Evolutionary conservation across 1,284 basidiomycete genomes (phyloP).

Genomic region (Grifola frondosa): DNA sequence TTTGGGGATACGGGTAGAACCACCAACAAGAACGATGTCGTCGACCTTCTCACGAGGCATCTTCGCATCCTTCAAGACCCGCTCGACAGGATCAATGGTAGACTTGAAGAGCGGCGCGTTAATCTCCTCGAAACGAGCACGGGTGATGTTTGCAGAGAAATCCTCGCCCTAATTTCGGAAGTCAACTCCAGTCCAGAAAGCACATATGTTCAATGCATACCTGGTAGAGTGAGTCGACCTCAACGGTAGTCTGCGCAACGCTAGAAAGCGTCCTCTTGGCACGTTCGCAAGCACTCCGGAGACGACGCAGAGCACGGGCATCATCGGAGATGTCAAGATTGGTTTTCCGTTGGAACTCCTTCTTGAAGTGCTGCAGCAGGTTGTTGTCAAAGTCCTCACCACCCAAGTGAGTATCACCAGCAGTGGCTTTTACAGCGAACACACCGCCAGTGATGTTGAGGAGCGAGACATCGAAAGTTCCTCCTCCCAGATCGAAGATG

Average conservation of each 20-base stretch:
- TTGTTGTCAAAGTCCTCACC: conserved; percentile 99
- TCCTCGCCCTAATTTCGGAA: conserved; percentile 68
- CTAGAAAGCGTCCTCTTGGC: conserved; percentile 98
- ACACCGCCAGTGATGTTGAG: conserved; percentile 96
- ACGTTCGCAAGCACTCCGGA: conserved; percentile 97
- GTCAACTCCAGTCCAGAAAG: conserved; percentile 14
- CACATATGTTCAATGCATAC: conserved; percentile 35
- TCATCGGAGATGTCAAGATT: conserved; percentile 97
- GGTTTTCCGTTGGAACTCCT: conserved; percentile 98
- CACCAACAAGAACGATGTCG: conserved; percentile 99
- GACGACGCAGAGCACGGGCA: conserved; percentile 91
- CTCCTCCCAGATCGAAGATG: conserved; percentile 99
- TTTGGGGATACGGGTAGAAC: conserved; percentile 99
- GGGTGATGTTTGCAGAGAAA: conserved; percentile 95
- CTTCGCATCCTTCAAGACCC: conserved; percentile 99
- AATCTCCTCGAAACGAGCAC: conserved; percentile 99
- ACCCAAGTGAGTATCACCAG: conserved; percentile 98
- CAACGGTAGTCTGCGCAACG: conserved; percentile 97
- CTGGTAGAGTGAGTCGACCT: conserved; percentile 98
- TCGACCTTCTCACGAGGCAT: conserved; percentile 97
- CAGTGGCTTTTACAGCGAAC: conserved; percentile 97
- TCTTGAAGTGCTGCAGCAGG: conserved; percentile 96
- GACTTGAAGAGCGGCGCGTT: conserved; percentile 94
- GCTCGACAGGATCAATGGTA: conserved; percentile 97
- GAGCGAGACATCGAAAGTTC: conserved; percentile 98